Percentiles rank a stretch among this genome's conserved stretches.
phyloP scores from a whole-genome alignment of 2,329 filamentous ascomycete species.

The Fusarium aywerte region DNA sequence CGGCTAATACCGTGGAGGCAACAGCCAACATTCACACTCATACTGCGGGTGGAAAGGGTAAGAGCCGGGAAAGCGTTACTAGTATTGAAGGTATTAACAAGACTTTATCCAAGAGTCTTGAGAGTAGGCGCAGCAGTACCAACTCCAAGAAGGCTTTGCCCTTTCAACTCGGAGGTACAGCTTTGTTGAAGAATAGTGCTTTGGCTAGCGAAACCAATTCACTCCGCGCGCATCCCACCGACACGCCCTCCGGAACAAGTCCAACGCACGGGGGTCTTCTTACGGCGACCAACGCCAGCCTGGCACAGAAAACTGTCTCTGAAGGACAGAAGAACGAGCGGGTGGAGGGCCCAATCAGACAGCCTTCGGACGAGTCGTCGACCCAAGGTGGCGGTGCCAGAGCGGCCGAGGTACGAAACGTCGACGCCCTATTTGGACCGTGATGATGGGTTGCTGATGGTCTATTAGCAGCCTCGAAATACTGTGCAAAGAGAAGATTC shows the following conservation, averaged over 20 bases:
- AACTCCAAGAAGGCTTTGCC: constrained; percentile 81
- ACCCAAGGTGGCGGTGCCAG: constrained; percentile 40
- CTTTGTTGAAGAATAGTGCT: constrained; percentile 61
- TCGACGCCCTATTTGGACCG: constrained; percentile 64
- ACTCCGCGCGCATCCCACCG: constrained; percentile 60
- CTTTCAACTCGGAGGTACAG: constrained; percentile 58
- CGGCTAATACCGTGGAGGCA: constrained; percentile 86
- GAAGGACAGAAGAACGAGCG: constrained; percentile 34
- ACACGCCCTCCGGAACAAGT: constrained; percentile 54
- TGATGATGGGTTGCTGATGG: constrained; percentile 55
- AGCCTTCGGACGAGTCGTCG: constrained; percentile 44
- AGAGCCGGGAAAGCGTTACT: constrained; percentile 58
- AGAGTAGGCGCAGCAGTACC: constrained; percentile 89
- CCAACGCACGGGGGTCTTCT: constrained; percentile 53
- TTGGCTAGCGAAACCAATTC: constrained; percentile 70
- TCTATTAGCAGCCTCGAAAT: constrained; percentile 44
- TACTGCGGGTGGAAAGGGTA: constrained; percentile 57
- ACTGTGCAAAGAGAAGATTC: constrained; percentile 54
- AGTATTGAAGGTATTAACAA: constrained; percentile 79
- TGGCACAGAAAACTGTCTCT: constrained; percentile 18
- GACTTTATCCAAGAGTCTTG: constrained; percentile 86
- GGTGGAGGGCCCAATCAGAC: constrained; percentile 36
- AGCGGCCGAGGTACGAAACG: constrained; percentile 63
- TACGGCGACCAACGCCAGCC: constrained; percentile 38
- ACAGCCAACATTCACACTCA: constrained; percentile 75